phyloP scores from a whole-genome alignment of 176 grass and related monocot genomes.

The Carex pumila region DNA sequence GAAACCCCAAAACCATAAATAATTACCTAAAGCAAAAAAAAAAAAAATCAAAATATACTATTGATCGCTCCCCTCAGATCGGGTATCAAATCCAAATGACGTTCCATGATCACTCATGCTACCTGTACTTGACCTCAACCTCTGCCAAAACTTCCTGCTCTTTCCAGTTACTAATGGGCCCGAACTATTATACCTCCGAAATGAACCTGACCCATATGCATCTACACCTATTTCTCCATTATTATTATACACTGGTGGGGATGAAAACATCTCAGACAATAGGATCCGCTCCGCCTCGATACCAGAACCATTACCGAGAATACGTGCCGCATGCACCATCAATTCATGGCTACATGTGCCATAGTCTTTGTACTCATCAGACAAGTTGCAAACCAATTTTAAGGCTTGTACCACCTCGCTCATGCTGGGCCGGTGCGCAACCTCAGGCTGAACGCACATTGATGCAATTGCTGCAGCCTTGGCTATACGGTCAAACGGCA shows the following conservation, averaged over 20 bases:
- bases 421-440: constrained; percentile 89
- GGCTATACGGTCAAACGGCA: constrained; percentile 58
- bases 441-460: constrained; percentile 96
- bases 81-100: constrained; percentile 48
- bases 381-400: constrained; percentile 78
- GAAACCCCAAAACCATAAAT: constrained; percentile 13
- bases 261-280: constrained; percentile 62
- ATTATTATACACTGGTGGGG: constrained; percentile 36
- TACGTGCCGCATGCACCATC: constrained; percentile 6
- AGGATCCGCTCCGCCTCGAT: constrained; percentile 81
- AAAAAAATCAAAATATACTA: constrained; percentile 15
- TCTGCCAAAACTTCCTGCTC: constrained; percentile 75
- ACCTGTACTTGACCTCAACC: constrained; percentile 53
- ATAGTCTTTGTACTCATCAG: constrained; percentile 44
- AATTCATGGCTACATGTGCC: constrained; percentile 59
- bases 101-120: constrained; percentile 79
- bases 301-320: constrained; percentile 29
- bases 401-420: constrained; percentile 94
- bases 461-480: constrained; percentile 89
- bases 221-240: constrained; percentile 10
- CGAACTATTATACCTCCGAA: constrained; percentile 61
- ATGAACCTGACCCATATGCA: constrained; percentile 38
- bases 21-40: constrained; percentile 22
- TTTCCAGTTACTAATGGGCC: constrained; percentile 61
- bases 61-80: constrained; percentile 32